Evolutionary conservation across 106 monocot species (phyloP).

Genomic region (Alisma plantagoaquatica): DNA sequence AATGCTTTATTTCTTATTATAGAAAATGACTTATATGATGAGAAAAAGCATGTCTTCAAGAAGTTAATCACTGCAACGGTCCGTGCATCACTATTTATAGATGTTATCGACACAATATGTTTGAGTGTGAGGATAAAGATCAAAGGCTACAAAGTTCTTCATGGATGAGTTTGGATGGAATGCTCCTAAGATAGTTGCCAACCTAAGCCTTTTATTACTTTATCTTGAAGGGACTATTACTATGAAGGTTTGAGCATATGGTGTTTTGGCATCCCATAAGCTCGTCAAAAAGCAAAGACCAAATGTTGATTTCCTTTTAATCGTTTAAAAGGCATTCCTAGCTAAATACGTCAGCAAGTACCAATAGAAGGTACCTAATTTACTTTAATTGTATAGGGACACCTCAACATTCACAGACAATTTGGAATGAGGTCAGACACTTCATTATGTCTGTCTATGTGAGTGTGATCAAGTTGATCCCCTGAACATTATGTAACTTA

Average conservation of each 20-base stretch:
- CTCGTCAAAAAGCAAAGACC: neutral
- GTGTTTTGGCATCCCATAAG: conserved; percentile 1
- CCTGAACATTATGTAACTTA: too few species aligned
- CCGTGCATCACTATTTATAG: too few species aligned
- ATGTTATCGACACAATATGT: too few species aligned
- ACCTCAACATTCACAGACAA: too few species aligned
- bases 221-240: conserved; percentile 16
- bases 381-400: conserved; percentile 5
- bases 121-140: conserved; percentile 7
- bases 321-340: conserved; percentile 1
- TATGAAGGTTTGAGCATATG: conserved; percentile 4
- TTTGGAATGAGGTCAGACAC: too few species aligned
- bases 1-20: too few species aligned
- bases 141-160: conserved; percentile 20
- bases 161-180: conserved; percentile 8
- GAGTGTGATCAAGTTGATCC: too few species aligned
- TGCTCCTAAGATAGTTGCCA: neutral
- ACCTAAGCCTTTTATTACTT: conserved; percentile 11
- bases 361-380: neutral
- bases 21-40: too few species aligned
- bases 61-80: too few species aligned
- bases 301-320: neutral
- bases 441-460: too few species aligned
- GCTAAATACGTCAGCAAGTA: conserved; percentile 3
- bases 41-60: too few species aligned